A percentile compares a stretch with the other conserved stretches of the same genome.
Evolutionary conservation across 2,329 filamentous ascomycete genomes (phyloP).

Genomic region (Arthrobotrys musiformis): DNA sequence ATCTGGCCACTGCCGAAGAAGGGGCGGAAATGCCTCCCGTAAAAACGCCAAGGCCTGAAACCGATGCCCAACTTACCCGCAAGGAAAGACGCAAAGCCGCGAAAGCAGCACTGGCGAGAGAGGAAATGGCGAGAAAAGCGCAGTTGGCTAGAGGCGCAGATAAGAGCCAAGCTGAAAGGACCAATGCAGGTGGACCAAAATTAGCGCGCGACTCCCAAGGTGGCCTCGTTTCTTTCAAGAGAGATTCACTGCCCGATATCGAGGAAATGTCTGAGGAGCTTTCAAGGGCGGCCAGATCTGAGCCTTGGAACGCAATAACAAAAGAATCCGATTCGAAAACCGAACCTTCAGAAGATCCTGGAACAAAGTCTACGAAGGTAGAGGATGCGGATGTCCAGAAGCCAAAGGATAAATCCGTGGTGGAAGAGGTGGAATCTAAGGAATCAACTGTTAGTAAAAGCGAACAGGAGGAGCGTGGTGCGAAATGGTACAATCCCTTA

Average conservation of each 20-base stretch:
- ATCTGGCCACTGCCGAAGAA: not conserved
- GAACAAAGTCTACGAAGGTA: not conserved
- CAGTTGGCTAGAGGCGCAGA: too few species aligned
- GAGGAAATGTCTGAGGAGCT: not conserved
- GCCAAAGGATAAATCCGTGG: not conserved
- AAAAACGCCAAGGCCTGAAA: not conserved
- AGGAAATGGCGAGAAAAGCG: too few species aligned
- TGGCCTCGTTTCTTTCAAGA: slow-evolving; percentile 21
- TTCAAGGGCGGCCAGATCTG: not conserved
- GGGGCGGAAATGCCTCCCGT: not conserved
- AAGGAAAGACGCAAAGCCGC: not conserved
- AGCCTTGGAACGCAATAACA: not conserved
- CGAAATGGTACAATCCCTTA: slow-evolving; percentile 48
- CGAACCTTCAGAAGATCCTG: not conserved
- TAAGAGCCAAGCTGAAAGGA: too few species aligned
- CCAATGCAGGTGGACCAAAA: not conserved
- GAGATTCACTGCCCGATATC: slow-evolving; percentile 12
- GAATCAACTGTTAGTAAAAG: not conserved
- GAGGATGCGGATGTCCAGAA: not conserved
- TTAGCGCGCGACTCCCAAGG: not conserved
- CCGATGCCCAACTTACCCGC: too few species aligned
- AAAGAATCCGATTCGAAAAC: too few species aligned
- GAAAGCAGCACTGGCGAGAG: not conserved
- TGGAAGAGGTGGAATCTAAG: not conserved
- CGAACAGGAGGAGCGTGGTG: too few species aligned